Percentiles rank a stretch among this genome's conserved stretches.
Conservation (phyloP, 441 rosid genomes). For the Arabidopsis hybrid region DNA sequence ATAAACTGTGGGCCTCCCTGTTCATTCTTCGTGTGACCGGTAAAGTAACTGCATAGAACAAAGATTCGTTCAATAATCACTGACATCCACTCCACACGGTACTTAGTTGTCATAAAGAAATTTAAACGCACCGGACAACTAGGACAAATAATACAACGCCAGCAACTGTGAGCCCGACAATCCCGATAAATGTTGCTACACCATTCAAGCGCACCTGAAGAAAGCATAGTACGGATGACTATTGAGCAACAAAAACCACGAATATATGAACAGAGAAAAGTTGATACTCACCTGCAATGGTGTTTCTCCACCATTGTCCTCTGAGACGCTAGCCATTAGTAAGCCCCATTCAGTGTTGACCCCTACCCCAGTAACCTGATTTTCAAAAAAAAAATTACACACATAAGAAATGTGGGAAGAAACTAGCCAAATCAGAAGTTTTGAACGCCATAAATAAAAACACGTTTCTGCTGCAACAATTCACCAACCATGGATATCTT, state of each 20-base stretch:
- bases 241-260: slow-evolving; percentile 20
- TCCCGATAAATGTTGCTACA: slow-evolving; percentile 92
- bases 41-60: slow-evolving; percentile 67
- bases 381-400: background rate
- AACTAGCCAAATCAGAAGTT: slow-evolving; percentile 15
- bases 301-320: slow-evolving; percentile 98
- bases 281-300: slow-evolving; percentile 80
- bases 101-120: slow-evolving; percentile 28
- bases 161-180: slow-evolving; percentile 93
- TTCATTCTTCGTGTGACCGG: slow-evolving; percentile 68
- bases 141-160: slow-evolving; percentile 81
- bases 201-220: slow-evolving; percentile 93
- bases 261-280: slow-evolving; percentile 20
- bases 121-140: slow-evolving; percentile 65
- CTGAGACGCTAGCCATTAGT: slow-evolving; percentile 95
- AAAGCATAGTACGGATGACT: slow-evolving; percentile 20
- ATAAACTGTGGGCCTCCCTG: slow-evolving; percentile 57
- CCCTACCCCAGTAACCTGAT: slow-evolving; percentile 93
- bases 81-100: slow-evolving; percentile 19
- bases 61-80: slow-evolving; percentile 31
- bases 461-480: slow-evolving; percentile 16
- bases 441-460: slow-evolving; percentile 12
- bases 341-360: slow-evolving; percentile 96
- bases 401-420: slow-evolving; percentile 4
- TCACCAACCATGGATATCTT: slow-evolving; percentile 8